Evolutionary conservation across 306 rosid genomes (phyloP), one percentile per base, ranked within the genome.

Genomic region (Prunus davidiana): DNA sequence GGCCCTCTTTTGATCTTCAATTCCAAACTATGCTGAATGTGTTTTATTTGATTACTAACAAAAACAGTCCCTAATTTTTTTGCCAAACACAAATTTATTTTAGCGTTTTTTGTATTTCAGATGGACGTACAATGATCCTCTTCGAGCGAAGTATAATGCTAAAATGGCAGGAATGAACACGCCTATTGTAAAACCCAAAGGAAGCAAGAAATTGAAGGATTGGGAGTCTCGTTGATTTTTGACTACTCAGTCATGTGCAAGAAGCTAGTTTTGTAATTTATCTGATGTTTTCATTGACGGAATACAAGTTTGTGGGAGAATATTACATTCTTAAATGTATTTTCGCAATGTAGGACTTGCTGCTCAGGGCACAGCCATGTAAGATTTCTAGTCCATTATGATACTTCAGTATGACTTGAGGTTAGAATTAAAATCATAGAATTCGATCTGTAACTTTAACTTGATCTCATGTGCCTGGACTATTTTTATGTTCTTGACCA

Each of bases 51-150:
- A 25, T 2, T 60, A 34, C 30, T 19, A 12, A 22, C n/a, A 52
- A 54, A 25, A 18, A 25, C 6, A 2, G 3, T 5, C 28, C 49
- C 6, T 2, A 52, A 41, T 22, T 2, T 52, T 55, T 20, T 61
- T 50, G 19, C 22, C 6, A 2, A 19, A 16, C 12, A 11, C 3
- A 14, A 7, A 4, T 28, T 52, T 32, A 28, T 30, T 66, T 12
- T 28, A 20, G 49, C 41, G 27, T 25, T 71, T 12, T 28, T 34
- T 82, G 82, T 19, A 22, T 19, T 88, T 81, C 93, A 94, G 98
- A 64, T 95, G 98, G 98, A 95, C 97, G 18, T 90, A 92, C 88
- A 95, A 92, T 22, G 98, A 95, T 76, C 96, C 98, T 77, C 98
- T 95, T 64, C 97, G 97, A 14, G 93, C 93, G 12, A 95, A 95